Percentiles rank a stretch among this genome's conserved stretches.
phyloP scores from a whole-genome alignment of 345 rosid genomes.

The Eucalyptus shirleyi region DNA sequence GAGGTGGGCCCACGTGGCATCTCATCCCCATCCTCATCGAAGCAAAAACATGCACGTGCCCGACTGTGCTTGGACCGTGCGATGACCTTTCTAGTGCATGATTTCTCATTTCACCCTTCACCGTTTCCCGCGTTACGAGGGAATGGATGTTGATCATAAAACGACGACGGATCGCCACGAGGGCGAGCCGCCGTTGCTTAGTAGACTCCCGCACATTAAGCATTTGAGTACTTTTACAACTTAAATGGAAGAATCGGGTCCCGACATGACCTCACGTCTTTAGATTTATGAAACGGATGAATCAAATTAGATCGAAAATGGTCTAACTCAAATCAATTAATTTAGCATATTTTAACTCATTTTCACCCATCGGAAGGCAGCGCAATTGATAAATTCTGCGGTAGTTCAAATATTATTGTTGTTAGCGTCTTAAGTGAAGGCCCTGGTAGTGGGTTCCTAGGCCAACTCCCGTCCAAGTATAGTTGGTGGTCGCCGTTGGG shows the following conservation, averaged over 20 bases:
- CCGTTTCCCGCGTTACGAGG: not conserved
- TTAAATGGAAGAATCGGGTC: not conserved
- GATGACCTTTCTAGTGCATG: not conserved
- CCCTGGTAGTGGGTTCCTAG: too few relatives aligned
- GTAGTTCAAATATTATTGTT: too few relatives aligned
- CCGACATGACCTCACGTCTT: not conserved
- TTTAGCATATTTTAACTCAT: too few relatives aligned
- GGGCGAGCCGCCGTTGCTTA: not conserved
- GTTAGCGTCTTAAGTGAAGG: too few relatives aligned
- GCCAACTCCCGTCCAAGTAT: accelerated
- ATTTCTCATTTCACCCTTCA: not conserved
- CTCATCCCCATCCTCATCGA: not conserved
- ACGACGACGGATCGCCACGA: not conserved
- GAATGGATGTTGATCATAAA: not conserved
- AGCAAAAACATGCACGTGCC: not conserved
- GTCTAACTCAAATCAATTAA: accelerated
- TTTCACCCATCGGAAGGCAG: too few relatives aligned
- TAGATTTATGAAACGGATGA: too few relatives aligned
- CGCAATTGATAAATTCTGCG: too few relatives aligned
- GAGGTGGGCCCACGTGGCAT: not conserved
- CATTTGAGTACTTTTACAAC: not conserved
- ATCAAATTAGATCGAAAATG: too few relatives aligned
- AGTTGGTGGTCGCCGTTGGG: too few relatives aligned
- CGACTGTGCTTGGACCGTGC: not conserved
- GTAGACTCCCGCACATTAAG: not conserved